Base-by-base conservation (phyloP, 2,329 filamentous ascomycete genomes). In the Daldinia sp. region DNA sequence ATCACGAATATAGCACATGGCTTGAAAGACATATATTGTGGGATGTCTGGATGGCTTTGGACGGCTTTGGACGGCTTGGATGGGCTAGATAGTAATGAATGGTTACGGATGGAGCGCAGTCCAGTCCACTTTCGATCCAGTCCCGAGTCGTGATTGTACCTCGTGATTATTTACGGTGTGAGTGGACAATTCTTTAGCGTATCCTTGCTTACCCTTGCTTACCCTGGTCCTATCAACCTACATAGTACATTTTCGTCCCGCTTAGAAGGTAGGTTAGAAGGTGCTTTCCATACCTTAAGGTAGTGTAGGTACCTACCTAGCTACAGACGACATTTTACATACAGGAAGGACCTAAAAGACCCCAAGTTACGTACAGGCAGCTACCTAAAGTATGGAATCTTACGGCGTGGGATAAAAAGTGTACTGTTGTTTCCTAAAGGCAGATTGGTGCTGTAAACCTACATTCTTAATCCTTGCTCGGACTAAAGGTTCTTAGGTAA, bases 91-190 rank as follows among this genome's bases (percentile, higher is more conserved):
- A 41, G 37, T 8, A 41, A 15, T 17, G 37, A 4, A 41, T 32
- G 9, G 17, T 13, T 13, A 35, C 35, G 48, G 45, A 51, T 57
- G 52, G 58, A 60, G 39, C 58, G 43, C 49, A 56, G 32, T 56
- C 52, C 57, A 59, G 27, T 34, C 52, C 48, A 55, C 43, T 43
- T 13, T 45, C 56, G 63, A 69, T 34, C 52, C 48, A 55, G 49
- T 43, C n/a, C 49, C 56, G 63, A 69, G 64, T 70, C 65, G 67
- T 68, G 68, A 68, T 68, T 57, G 51, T 55, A 65, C 67, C 71
- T 70, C 71, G 70, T 73, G 71, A 73, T 71, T 66, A 68, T 68
- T 68, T 73, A 67, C 61, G 58, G 70, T 72, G 70, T 67, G 55
- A 53, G 54, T 63, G 30, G 45, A 39, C 49, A 52, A 56, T 45